Conservation (phyloP, 305 asterid species). For the Rubia peregrina region DNA sequence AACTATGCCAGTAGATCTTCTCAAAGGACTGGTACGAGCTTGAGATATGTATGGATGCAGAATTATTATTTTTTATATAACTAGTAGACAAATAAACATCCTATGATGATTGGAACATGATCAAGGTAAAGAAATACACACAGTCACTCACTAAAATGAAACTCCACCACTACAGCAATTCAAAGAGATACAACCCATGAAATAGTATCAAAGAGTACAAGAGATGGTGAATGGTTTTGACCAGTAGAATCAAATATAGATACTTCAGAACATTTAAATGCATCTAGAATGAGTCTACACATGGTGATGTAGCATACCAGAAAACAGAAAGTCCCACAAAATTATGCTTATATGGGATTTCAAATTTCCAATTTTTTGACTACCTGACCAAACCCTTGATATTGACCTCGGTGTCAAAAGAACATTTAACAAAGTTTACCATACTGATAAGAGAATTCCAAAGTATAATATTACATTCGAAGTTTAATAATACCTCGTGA, state of each 20-base stretch:
- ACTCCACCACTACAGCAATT: not conserved
- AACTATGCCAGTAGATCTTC: conserved; percentile 5
- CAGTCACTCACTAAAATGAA: not conserved
- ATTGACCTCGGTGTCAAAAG: not conserved
- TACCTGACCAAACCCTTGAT: not conserved
- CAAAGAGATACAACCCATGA: not conserved
- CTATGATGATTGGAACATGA: not conserved
- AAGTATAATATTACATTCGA: not conserved
- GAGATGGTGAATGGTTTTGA: not conserved
- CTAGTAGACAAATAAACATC: not conserved
- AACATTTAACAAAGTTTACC: not conserved
- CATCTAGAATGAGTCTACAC: not conserved
- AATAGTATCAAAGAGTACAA: not conserved
- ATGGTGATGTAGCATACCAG: not conserved
- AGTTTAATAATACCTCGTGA: conserved; percentile 46
- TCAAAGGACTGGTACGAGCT: conserved; percentile 7
- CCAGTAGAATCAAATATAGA: not conserved
- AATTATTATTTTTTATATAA: not conserved
- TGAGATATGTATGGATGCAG: not conserved
- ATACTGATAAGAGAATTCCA: not conserved
- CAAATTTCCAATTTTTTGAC: not conserved
- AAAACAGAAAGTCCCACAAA: not conserved
- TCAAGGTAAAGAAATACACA: not conserved
- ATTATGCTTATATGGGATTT: not conserved
- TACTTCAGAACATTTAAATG: not conserved